Base-by-base conservation (phyloP, 176 grass and related monocot species). In the Zizania latifolia region DNA sequence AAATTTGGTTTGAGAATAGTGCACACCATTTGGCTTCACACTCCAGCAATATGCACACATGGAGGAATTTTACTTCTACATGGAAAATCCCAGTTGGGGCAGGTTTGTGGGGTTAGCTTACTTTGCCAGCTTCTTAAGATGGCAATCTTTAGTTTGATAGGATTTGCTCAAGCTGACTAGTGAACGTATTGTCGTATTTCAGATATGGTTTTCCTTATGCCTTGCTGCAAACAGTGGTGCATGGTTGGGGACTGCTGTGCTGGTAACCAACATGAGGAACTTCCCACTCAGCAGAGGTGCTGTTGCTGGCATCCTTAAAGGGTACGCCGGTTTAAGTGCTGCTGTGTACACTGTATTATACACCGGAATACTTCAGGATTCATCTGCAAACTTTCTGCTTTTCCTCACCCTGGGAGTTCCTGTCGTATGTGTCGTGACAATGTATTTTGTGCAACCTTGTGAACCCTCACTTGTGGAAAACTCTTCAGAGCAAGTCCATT, bases 251-350 rank as follows among this genome's bases (percentile, higher is more conserved):
- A 98, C 94, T 37, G 89, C 85, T 0, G 90, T 87, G 66, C 60
- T 94, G 1, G 91, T 98, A 11, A 98, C 94, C 67, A 98, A 94
- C 71, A 98, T 98, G 94, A 86, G 91, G 78, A 98, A 98, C 57
- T 98, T 98, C 72, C 94, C 94, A 50, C 78, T 94, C 31, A 92
- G 88, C 43, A 88, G 94, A 70, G 94, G 94, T n/a, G 72, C 83
- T 8, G 94, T 98, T 60, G 91, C 91, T 53, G 94, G 91, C 54
- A 94, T 98, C 61, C 84, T 98, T 15, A 98, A 98, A 82, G 91
- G 94, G 9, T 94, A 98, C 10, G 44, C 72, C 0, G 91, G 91
- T 51, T 83, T 94, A 33, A 94, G 94, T 33, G 94, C 89, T 39
- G 91, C 94, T 31, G 94, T 98, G n/a, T 89, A 87, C 89, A 98